Evolutionary conservation across 2,329 filamentous ascomycete genomes (phyloP), one percentile per base, ranked within the genome.

Genomic region (Volutella citrinella): DNA sequence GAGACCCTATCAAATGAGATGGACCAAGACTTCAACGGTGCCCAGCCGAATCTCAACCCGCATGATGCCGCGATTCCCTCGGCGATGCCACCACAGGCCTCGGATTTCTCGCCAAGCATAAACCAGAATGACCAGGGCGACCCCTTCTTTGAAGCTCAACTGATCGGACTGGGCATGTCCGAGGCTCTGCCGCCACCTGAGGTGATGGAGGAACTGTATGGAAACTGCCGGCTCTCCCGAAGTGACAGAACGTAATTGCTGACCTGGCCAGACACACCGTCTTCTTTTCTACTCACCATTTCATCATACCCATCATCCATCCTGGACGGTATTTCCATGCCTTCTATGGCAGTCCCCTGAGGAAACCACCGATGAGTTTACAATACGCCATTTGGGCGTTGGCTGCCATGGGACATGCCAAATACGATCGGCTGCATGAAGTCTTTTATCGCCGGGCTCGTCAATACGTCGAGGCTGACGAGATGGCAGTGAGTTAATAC

Each of bases 321-420:
- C 80, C 80, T 20, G 76, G 77, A 13, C 78, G 86, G 22, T 95
- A 88, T 55, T 68, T 84, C 40, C 79, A 84, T 19, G 76, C 84
- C 4, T 82, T 93, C 62, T 83, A 90, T 52, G 70, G 69, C 4
- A 72, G 82, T 4, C 80, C 86, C 2, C 75, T 85, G 37, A 78
- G 83, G 70, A 82, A 87, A 36, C 90, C 91, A 4, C 86, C 90
- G 2, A 78, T 94, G 54, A 87, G 80, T 51, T 65, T 96, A 25
- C 78, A 90, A 52, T 96, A 96, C 60, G 83, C 82, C 16, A 87
- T 96, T 57, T 95, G 89, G 88, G 77, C 82, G n/a, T 68, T 87
- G 49, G 87, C 87, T 8, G 80, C 88, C 6, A 76, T 78, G 11
- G 70, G 82, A 2, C 78, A 82, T 19, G 74, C 85, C 24, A 87